Base-by-base conservation (phyloP, 2,329 filamentous ascomycete genomes). In the Colletotrichum navitas region DNA sequence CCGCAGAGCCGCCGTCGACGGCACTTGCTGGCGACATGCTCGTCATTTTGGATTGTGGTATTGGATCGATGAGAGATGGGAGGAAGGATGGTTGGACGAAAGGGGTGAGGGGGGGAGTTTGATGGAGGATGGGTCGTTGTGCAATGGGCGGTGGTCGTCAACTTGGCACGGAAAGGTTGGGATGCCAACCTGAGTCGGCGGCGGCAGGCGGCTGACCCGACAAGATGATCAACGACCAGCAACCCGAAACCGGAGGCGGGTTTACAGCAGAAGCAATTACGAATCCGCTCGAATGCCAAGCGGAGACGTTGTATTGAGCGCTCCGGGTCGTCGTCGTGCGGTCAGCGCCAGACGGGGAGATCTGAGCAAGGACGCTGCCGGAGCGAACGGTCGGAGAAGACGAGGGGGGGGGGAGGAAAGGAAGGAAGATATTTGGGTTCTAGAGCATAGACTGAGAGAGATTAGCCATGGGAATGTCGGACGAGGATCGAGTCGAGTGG, bases 21-120 rank as follows among this genome's bases (percentile, higher is more conserved):
- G 77, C 74, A 68, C 80, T 83, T 75, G 82, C 79, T 64, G 85
- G 85, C 62, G 85, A 85, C 77, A 82, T 82, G 74, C 84, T 86
- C 73, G 83, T 76, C 86, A 88, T 88, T 76, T 75, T 80, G 75
- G 71, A 21, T 26, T 71, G 29, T 71, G 36, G 63, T 72, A 60
- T 71, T 73, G 76, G 74, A 72, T 76, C 74, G 77, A 68, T 74
- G 72, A 72, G 65, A 75, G 12, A 79, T 67, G 74, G 75, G 61
- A 78, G 75, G 70, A 72, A 49, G 69, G 77, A 72, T 71, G 71
- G 65, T 76, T 74, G 77, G 74, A 74, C 69, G 74, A 6, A 11
- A 21, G 41, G 41, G 18, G 43, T 2, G 14, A 56, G 62, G 18
- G 54, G 32, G 60, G n/a, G n/a, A n/a, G n/a, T n/a, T 61, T 61